Percentiles rank a stretch among this genome's conserved stretches.
These are phyloP conservation scores for Globisporangium mamillatum DNA, from an alignment of 352 stramenopile species.

Conservation along the genomic window DNA sequence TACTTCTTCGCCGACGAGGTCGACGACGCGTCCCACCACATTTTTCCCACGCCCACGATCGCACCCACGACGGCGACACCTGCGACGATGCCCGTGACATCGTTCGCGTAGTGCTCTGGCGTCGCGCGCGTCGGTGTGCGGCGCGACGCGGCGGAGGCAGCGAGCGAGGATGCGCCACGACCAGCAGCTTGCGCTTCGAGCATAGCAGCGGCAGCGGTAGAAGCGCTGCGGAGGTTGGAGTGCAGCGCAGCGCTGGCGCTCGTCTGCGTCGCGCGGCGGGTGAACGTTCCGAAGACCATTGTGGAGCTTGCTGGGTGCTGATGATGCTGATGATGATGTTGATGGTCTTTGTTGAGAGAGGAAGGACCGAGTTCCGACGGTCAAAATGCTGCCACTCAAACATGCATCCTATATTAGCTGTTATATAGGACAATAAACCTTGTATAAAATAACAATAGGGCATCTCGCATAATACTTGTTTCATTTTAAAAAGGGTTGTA, in stretches of 20 bases:
- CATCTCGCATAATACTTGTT: neutral
- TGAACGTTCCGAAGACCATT: conserved; percentile 32
- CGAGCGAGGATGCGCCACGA: conserved; percentile 8
- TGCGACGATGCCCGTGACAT: conserved; percentile 64
- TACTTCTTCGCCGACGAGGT: conserved; percentile 15
- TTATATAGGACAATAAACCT: neutral
- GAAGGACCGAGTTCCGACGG: neutral
- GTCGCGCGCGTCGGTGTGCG: neutral
- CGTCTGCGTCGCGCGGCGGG: conserved; percentile 32
- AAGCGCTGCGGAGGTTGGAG: conserved; percentile 7
- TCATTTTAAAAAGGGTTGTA: neutral
- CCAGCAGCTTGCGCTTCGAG: neutral
- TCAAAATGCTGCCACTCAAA: conserved; percentile 3
- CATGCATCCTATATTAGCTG: neutral
- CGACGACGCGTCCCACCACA: conserved; percentile 82
- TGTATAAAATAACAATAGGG: neutral
- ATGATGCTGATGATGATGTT: neutral
- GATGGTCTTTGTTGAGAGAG: neutral
- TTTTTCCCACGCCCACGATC: conserved; percentile 74
- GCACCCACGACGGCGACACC: conserved; percentile 67
- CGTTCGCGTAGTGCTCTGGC: conserved; percentile 35
- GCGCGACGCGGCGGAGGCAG: neutral
- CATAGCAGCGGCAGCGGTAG: neutral
- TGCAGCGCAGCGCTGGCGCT: conserved; percentile 4
- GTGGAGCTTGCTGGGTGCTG: neutral